phyloP scores from a whole-genome alignment of 371 early-diverging fungal genomes.

The Rhizomucor pusillus region DNA sequence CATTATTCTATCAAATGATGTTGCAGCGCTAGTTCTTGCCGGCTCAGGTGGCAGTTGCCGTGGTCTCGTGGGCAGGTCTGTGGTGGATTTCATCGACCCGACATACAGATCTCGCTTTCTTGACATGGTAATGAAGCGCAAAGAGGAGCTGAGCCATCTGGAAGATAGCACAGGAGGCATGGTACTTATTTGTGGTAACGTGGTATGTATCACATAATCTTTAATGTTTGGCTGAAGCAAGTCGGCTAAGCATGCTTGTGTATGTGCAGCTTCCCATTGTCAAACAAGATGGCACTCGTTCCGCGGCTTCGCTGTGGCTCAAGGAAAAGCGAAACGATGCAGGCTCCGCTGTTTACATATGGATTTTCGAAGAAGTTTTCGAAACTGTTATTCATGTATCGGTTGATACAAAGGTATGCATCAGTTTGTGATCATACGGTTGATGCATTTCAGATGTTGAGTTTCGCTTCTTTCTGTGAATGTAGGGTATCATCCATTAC shows the following conservation, averaged over 20 bases:
- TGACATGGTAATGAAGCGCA: constrained; percentile 36
- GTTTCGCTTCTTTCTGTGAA: not conserved
- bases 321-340: constrained; percentile 57
- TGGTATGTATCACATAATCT: constrained; percentile 44
- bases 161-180: constrained; percentile 33
- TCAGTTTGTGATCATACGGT: not conserved
- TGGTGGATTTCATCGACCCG: constrained; percentile 55
- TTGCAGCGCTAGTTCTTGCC: constrained; percentile 51
- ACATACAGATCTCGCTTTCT: constrained; percentile 54
- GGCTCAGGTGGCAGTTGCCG: constrained; percentile 31
- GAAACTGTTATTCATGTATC: constrained; percentile 47
- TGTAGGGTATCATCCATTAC: constrained; percentile 51
- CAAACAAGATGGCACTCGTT: constrained; percentile 55
- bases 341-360: constrained; percentile 59
- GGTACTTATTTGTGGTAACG: constrained; percentile 64
- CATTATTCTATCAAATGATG: constrained; percentile 61
- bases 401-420: constrained; percentile 28
- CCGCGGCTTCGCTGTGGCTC: constrained; percentile 68
- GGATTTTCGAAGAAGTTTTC: constrained; percentile 72
- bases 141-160: constrained; percentile 21
- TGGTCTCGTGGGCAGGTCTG: constrained; percentile 46
- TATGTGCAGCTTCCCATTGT: constrained; percentile 56
- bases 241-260: constrained; percentile 2
- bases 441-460: not conserved
- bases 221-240: constrained; percentile 1